Evolutionary conservation across 1,284 basidiomycete genomes (phyloP).

Genomic region (Jaminaea rosea): DNA sequence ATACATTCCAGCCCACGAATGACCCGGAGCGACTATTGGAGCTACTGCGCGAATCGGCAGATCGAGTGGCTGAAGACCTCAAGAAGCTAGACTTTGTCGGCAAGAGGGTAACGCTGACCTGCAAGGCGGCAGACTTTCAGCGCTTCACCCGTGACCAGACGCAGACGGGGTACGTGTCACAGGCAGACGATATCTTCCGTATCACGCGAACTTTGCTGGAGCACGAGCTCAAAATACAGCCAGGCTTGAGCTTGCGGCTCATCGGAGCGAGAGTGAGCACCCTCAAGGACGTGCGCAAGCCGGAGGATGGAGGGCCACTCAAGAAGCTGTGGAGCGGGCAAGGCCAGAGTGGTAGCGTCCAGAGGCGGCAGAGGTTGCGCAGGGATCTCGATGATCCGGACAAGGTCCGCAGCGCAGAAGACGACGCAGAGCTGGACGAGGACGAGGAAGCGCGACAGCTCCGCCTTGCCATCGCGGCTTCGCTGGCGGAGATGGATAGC

Average conservation of each 20-base stretch:
- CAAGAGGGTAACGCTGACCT: constrained; percentile 35
- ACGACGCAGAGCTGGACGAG: neutral
- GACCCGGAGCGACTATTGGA: constrained; percentile 17
- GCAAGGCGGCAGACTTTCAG: constrained; percentile 35
- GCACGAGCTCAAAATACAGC: constrained; percentile 20
- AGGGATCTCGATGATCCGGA: neutral
- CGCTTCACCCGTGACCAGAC: constrained; percentile 35
- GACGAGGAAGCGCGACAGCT: constrained; percentile 20
- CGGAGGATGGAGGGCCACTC: constrained; percentile 16
- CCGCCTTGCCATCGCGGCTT: constrained; percentile 19
- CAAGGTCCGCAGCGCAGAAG: neutral
- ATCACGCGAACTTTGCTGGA: constrained; percentile 18
- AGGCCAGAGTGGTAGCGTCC: neutral
- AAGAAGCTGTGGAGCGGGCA: constrained; percentile 15
- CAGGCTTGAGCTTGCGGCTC: constrained; percentile 24
- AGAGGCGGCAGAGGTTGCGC: neutral
- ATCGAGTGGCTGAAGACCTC: constrained; percentile 34
- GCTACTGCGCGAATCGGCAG: constrained; percentile 23
- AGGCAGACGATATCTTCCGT: constrained; percentile 31
- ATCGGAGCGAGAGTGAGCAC: constrained; percentile 35
- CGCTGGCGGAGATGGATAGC: constrained; percentile 10
- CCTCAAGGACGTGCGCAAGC: constrained; percentile 7
- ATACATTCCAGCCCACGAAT: constrained; percentile 38
- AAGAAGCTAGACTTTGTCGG: constrained; percentile 27
- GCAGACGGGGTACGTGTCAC: constrained; percentile 11